phyloP scores from a whole-genome alignment of 495 filamentous ascomycete genomes.

The Talaromyces stipitatus region DNA sequence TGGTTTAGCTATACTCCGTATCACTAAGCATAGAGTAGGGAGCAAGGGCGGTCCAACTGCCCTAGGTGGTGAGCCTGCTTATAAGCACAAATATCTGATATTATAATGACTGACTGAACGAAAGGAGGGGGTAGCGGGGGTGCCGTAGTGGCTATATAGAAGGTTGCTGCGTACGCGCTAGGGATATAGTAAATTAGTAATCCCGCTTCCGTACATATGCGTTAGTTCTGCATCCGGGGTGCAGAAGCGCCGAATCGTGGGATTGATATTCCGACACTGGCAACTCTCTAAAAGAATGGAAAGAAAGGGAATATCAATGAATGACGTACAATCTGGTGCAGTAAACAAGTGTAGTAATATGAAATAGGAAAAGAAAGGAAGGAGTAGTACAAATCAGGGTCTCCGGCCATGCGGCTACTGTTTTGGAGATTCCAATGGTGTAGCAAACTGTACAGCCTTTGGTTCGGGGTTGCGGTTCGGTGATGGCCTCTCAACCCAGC shows the following conservation, averaged over 20 bases:
- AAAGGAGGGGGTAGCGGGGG: background rate
- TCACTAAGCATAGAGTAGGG: background rate
- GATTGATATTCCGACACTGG: background rate
- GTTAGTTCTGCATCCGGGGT: background rate
- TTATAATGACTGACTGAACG: background rate
- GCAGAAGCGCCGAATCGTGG: background rate
- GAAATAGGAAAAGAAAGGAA: background rate
- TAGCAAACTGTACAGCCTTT: background rate
- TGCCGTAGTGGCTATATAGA: background rate
- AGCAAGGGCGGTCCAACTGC: conserved; percentile 3
- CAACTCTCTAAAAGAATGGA: background rate
- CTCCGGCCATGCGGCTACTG: background rate
- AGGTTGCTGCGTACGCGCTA: background rate
- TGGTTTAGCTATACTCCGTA: background rate
- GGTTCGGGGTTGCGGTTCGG: background rate
- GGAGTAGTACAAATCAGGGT: background rate
- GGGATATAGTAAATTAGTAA: background rate
- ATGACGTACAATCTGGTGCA: background rate
- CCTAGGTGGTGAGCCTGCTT: background rate
- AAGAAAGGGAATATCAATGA: background rate
- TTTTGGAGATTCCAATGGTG: background rate
- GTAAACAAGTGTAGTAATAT: background rate
- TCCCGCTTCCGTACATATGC: background rate
- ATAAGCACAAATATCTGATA: background rate
- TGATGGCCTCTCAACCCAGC: conserved; percentile 7